Evolutionary conservation across 2,329 filamentous ascomycete genomes (phyloP).

Genomic region (Ascochyta rabiei): DNA sequence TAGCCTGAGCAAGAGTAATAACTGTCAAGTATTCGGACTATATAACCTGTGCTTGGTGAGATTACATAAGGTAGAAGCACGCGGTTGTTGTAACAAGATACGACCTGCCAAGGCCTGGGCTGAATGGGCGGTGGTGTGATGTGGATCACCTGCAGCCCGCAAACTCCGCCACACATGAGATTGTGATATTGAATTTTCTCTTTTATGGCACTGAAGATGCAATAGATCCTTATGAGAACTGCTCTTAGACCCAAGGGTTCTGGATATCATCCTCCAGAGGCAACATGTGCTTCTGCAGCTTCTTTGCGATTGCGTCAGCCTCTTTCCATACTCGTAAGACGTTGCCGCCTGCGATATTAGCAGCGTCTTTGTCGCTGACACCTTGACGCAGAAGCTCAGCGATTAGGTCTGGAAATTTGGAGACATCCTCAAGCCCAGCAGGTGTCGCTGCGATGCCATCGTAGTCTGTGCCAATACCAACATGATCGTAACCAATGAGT

Average conservation of each 20-base stretch:
- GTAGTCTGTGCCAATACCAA: constrained; percentile 89
- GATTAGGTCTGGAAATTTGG: constrained; percentile 79
- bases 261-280: constrained; percentile 54
- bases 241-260: constrained; percentile 26
- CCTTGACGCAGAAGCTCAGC: constrained; percentile 75
- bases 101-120: constrained; percentile 27
- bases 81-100: constrained; percentile 4
- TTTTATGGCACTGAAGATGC: neutral
- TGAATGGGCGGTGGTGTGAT: constrained; percentile 28
- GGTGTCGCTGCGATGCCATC: constrained; percentile 76
- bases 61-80: constrained; percentile 6
- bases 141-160: constrained; percentile 10
- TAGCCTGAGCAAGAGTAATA: neutral
- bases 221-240: neutral
- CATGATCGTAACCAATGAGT: constrained; percentile 83
- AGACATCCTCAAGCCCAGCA: constrained; percentile 80
- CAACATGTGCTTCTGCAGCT: constrained; percentile 61
- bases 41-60: constrained; percentile 4
- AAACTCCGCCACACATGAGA: constrained; percentile 6
- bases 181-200: neutral
- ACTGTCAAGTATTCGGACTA: neutral
- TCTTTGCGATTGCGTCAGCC: constrained; percentile 72
- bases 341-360: constrained; percentile 80
- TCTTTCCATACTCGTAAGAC: constrained; percentile 82
- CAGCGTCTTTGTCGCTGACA: constrained; percentile 74